These are phyloP conservation scores for Kuraishia piskuri DNA, from an alignment of 805 yeast genomes.

Conservation along the genomic window DNA sequence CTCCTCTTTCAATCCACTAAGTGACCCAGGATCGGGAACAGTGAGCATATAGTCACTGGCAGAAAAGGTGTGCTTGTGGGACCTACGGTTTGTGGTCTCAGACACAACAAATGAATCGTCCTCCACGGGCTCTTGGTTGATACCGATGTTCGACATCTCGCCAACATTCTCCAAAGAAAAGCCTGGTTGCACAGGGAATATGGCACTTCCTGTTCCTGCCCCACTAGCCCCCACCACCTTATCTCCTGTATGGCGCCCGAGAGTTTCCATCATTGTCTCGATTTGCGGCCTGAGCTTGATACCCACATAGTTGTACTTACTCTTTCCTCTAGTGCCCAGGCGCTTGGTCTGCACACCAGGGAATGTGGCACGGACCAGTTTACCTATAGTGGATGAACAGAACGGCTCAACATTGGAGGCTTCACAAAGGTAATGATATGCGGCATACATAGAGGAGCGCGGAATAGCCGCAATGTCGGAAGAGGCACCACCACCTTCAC, in stretches of 20 bases:
- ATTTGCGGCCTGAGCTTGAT: constrained; percentile 23
- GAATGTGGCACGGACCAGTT: constrained; percentile 52
- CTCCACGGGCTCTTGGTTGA: constrained; percentile 2
- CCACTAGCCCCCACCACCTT: background rate
- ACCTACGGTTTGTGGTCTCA: background rate
- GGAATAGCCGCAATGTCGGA: constrained; percentile 5
- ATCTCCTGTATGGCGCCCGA: background rate
- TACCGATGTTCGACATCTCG: background rate
- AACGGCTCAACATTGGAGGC: constrained; percentile 33
- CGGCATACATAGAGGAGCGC: constrained; percentile 14
- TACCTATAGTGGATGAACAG: constrained; percentile 70
- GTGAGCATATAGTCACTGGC: background rate
- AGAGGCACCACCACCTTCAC: background rate
- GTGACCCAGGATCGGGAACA: background rate
- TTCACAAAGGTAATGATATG: constrained; percentile 14
- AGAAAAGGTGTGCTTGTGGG: background rate
- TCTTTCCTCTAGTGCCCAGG: constrained; percentile 70
- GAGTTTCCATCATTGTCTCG: background rate
- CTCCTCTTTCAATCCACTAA: background rate
- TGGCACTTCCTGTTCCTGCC: background rate
- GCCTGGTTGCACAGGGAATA: constrained; percentile 1
- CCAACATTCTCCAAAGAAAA: background rate
- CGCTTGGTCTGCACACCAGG: constrained; percentile 66
- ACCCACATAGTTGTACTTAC: constrained; percentile 80
- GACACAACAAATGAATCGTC: background rate